phyloP scores from a whole-genome alignment of 176 grass and related monocot genomes.

The Carex cristatella region DNA sequence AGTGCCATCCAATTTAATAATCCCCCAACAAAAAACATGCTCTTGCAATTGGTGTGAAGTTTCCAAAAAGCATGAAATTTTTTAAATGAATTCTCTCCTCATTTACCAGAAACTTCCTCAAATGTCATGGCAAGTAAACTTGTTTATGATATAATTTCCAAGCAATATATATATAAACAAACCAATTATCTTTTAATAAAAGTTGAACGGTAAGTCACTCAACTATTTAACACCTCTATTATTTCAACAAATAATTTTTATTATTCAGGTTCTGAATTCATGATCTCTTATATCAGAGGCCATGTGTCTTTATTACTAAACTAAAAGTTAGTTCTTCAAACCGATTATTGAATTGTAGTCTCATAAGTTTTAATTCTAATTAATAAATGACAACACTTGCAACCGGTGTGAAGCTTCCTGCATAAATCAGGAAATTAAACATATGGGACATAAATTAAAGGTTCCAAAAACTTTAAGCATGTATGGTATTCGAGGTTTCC shows the following conservation, averaged over 20 bases:
- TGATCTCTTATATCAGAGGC: no score
- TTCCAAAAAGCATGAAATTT: background rate
- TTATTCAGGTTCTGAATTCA: no score
- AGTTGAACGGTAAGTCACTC: accelerated
- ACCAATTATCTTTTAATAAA: no score
- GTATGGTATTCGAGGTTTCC: background rate
- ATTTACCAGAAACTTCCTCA: background rate
- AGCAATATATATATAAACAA: no score
- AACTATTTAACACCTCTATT: no score
- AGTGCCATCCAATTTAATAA: background rate
- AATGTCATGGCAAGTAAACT: background rate
- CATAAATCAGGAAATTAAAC: background rate
- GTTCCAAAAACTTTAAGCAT: background rate
- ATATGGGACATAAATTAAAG: background rate
- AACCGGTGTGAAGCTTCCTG: background rate
- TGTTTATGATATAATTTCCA: background rate
- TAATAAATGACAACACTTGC: background rate
- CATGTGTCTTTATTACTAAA: no score
- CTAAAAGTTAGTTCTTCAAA: no score
- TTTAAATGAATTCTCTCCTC: background rate
- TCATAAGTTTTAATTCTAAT: background rate
- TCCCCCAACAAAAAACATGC: background rate
- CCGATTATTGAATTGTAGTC: background rate
- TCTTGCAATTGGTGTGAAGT: constrained; percentile 17
- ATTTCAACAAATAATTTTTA: no score